Base-by-base conservation (phyloP, 2,329 filamentous ascomycete genomes). In the Byssothecium circinans region DNA sequence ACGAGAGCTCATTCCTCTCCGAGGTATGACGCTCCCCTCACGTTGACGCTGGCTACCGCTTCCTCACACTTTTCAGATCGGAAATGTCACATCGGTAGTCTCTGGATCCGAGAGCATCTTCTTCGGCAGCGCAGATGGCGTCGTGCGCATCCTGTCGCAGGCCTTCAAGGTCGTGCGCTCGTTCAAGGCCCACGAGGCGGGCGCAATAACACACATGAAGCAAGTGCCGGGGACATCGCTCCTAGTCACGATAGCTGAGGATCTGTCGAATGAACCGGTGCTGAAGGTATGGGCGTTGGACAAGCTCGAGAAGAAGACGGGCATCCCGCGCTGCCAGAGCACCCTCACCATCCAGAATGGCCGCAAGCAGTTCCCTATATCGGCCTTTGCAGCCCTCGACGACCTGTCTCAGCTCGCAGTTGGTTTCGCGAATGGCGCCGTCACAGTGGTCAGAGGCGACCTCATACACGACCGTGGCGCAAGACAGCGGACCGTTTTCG, bases 201-300 rank as follows among this genome's bases (percentile, higher is more conserved):
- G 85, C 41, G 83, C 86, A 47, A 89, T 97, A 64, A 94, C 88
- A 25, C 88, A 96, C 70, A 91, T 97, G 83, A 89, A 86, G 72
- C 92, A 96, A 74, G 82, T 97, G 23, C 88, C 91, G 55, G 88
- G 89, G 29, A 96, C 91, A 1, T 86, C 89, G 44, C 74, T 96
- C 53, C 79, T 99, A 22, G 85, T 96, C 29, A 97, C 94, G 0
- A 79, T 92, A 50, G 83, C 87, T 49, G 94, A 99, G 72, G 91
- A 97, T 63, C 77, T 96, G 43, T 88, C 88, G 32, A 87, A 82
- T 61, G 91, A 97, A 61, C 92, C 94, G 0, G 81, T 92, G 17
- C 74, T 99, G 50, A 97, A 96, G 70, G 92, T 97, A n/a, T 99
- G 94, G 94, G 92, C 90, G 18, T 78, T 99, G 59, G 91, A 97